Base-by-base conservation (phyloP, 345 rosid species). In the Eucalyptus decipiens region DNA sequence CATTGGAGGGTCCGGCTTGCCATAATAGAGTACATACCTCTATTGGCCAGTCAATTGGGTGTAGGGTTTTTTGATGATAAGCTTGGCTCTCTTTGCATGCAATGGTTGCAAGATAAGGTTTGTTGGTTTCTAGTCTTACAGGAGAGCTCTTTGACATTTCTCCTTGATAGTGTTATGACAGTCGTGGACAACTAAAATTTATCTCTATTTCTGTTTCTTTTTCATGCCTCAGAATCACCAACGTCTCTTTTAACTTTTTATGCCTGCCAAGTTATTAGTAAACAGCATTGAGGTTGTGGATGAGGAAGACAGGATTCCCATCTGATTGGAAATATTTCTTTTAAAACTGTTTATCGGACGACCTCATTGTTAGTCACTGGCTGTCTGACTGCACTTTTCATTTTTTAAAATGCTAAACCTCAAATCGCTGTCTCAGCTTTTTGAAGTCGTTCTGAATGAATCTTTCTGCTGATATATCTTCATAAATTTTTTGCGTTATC, bases 1-100 rank as follows among this genome's bases (percentile, higher is more conserved):
- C 99, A 97, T 85, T 97, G 99, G 99, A 95, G 98, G 90, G 99
- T 97, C 65, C 94, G 98, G 43, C 99, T 97, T 91, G 98, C 99
- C 88, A 96, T 97, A 90, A 97, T 97, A 83, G 99, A 97, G 91
- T 97, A 97, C 90, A 97, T 96, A 91, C 99, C 99, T 60, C 91
- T 97, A 88, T 92, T 96, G 94, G 99, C 99, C 15, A 97, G 99
- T 90, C 98, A 97, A 91, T 91, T 97, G 93, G 99, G 99, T 81
- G 97, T 97, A 62, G 96, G 97, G 72, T 97, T 97, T 91, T 97
- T 97, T 88, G 97, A 97, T 52, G 97, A 97, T 89, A 97, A 96
- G 94, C 99, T 97, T 76, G 99, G 98, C 58, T 92, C 97, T 88
- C 97, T 97, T 88, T 97, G 99, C 94, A 97, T 97, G 99, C 99